Conservation (phyloP, 78 protist genomes). For the Neovahlkampfia damariscottae region DNA sequence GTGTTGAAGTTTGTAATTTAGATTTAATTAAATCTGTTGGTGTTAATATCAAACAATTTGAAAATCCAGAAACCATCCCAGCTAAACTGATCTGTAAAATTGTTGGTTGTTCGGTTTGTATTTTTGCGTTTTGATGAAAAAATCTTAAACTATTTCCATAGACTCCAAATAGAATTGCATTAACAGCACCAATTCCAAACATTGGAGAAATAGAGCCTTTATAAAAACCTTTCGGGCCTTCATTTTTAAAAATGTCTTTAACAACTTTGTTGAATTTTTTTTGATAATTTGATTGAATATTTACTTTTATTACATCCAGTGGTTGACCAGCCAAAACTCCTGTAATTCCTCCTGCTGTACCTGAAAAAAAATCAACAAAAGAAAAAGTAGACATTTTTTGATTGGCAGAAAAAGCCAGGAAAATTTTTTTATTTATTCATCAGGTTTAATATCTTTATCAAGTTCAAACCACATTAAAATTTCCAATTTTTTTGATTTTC, state of each 20-base stretch:
- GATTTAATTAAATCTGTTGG: neutral
- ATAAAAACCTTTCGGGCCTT: neutral
- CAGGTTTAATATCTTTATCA: too few relatives aligned
- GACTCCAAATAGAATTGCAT: constrained; percentile 17
- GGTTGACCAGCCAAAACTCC: constrained; percentile 1
- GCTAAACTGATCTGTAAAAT: neutral
- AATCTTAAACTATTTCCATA: constrained; percentile 5
- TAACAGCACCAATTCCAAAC: constrained; percentile 14
- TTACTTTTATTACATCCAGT: neutral
- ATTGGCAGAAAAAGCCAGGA: too few relatives aligned
- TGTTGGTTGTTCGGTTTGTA: neutral
- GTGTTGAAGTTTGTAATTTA: neutral
- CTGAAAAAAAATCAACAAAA: neutral
- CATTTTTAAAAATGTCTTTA: neutral
- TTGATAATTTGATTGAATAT: neutral
- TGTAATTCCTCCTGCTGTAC: neutral
- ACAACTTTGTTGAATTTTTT: neutral
- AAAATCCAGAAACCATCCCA: neutral
- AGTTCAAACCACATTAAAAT: too few relatives aligned
- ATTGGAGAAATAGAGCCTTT: constrained; percentile 17
- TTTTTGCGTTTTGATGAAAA: neutral
- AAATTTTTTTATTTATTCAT: too few relatives aligned
- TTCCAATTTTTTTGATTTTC: too few relatives aligned
- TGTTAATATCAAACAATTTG: neutral
- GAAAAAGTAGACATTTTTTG: too few relatives aligned